Conservation (phyloP, 2,329 filamentous ascomycete species). For the Alternaria consortialis region DNA sequence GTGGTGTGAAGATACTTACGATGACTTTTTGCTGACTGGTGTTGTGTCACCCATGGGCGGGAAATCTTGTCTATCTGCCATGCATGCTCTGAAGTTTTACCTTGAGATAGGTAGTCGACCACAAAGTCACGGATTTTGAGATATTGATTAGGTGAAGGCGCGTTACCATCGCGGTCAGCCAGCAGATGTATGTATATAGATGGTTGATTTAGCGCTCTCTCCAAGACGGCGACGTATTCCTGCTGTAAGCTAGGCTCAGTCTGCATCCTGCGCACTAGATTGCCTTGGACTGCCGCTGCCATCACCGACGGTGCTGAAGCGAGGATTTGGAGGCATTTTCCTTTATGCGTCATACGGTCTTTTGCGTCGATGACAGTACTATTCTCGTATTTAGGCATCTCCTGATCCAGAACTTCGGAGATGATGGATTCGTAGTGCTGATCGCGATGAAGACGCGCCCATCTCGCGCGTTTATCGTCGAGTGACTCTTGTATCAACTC, state of each 20-base stretch:
- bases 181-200: conserved; percentile 44
- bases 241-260: conserved; percentile 24
- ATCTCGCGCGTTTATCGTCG: conserved; percentile 22
- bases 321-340: conserved; percentile 40
- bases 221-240: conserved; percentile 29
- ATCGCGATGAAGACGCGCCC: conserved; percentile 25
- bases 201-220: conserved; percentile 33
- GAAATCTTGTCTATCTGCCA: conserved; percentile 35
- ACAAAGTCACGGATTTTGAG: conserved; percentile 28
- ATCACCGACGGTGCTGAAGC: conserved; percentile 37
- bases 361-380: conserved; percentile 24
- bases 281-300: conserved; percentile 36
- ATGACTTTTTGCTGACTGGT: conserved; percentile 20
- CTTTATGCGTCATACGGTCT: conserved; percentile 21
- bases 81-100: conserved; percentile 9
- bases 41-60: conserved; percentile 1
- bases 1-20: conserved; percentile 39
- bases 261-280: conserved; percentile 25
- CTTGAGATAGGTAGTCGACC: conserved; percentile 24
- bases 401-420: conserved; percentile 31
- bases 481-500: conserved; percentile 13
- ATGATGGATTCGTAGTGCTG: conserved; percentile 36
- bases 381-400: conserved; percentile 35
- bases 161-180: conserved; percentile 26
- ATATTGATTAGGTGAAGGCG: conserved; percentile 38